Conservation (phyloP, 192 early-diverging fungal genomes). For the Podila clonocystis region DNA sequence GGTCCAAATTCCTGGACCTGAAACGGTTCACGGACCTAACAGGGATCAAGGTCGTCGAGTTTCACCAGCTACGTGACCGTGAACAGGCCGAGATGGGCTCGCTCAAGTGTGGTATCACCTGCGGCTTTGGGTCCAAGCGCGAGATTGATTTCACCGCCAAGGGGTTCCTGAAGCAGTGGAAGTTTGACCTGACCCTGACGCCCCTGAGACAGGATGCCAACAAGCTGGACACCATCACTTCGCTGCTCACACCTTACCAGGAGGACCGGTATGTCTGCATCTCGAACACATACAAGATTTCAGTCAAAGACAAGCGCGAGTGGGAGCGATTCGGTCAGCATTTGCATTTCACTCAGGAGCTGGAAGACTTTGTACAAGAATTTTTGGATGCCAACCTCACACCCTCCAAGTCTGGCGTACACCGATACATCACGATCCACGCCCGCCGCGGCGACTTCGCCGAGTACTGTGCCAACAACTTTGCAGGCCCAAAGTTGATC, state of each 20-base stretch:
- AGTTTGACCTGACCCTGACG: conserved; percentile 21
- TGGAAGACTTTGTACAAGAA: conserved; percentile 28
- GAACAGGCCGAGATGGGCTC: conserved; percentile 27
- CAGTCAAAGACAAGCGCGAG: conserved; percentile 43
- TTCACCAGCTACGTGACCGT: conserved; percentile 28
- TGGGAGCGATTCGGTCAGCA: conserved; percentile 48
- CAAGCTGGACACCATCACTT: conserved; percentile 23
- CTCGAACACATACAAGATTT: conserved; percentile 49
- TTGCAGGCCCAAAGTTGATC: conserved; percentile 25
- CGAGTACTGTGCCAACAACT: conserved; percentile 26
- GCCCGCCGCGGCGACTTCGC: conserved; percentile 44
- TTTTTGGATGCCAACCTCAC: conserved; percentile 27
- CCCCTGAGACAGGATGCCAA: conserved; percentile 9
- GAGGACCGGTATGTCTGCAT: conserved; percentile 43
- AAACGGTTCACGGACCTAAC: conserved; percentile 22
- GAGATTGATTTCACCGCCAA: conserved; percentile 50
- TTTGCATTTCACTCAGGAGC: conserved; percentile 36
- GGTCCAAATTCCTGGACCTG: conserved; percentile 44
- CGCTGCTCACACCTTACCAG: neutral
- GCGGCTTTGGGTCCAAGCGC: conserved; percentile 43
- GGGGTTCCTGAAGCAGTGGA: conserved; percentile 47
- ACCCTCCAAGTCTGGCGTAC: conserved; percentile 19
- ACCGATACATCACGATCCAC: conserved; percentile 36
- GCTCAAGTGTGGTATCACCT: conserved; percentile 44
- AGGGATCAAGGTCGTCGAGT: conserved; percentile 30